phyloP scores from a whole-genome alignment of 75 land plant genomes.

The Sequoia sempervirens region DNA sequence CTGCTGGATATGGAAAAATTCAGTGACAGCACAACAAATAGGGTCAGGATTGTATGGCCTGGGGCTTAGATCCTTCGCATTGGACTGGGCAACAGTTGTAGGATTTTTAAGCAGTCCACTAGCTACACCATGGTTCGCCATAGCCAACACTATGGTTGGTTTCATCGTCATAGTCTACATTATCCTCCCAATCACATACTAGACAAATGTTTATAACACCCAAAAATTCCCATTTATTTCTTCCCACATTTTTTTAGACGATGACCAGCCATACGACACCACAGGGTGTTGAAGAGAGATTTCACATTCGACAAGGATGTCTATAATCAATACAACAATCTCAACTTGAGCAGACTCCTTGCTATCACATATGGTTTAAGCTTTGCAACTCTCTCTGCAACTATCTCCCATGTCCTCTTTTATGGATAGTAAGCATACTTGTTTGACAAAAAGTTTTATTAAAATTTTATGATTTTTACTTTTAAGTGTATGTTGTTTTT shows the following conservation, averaged over 20 bases:
- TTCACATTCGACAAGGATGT: constrained; percentile 14
- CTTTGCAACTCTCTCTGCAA: constrained; percentile 27
- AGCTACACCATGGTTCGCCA: constrained; percentile 55
- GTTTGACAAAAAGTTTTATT: not conserved
- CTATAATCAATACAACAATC: not conserved
- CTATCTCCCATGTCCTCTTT: constrained; percentile 23
- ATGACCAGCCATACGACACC: constrained; percentile 9
- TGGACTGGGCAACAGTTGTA: constrained; percentile 63
- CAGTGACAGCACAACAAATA: constrained; percentile 28
- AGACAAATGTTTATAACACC: constrained; percentile 18
- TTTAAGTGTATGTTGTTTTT: too few species aligned
- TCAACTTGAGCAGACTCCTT: constrained; percentile 20
- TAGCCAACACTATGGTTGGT: constrained; percentile 52
- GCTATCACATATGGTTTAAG: constrained; percentile 17
- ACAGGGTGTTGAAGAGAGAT: constrained; percentile 3
- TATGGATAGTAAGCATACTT: constrained; percentile 22
- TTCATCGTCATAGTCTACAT: constrained; percentile 52
- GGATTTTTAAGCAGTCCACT: constrained; percentile 55
- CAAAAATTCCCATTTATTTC: constrained; percentile 29
- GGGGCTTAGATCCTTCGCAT: constrained; percentile 42
- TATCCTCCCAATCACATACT: constrained; percentile 24
- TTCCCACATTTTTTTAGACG: constrained; percentile 5
- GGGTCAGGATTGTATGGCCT: constrained; percentile 30
- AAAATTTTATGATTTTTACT: not conserved
- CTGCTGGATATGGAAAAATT: constrained; percentile 26